These are phyloP conservation scores for Lachnellula suecica DNA, from an alignment of 2,329 filamentous ascomycete species.

Conservation along the genomic window DNA sequence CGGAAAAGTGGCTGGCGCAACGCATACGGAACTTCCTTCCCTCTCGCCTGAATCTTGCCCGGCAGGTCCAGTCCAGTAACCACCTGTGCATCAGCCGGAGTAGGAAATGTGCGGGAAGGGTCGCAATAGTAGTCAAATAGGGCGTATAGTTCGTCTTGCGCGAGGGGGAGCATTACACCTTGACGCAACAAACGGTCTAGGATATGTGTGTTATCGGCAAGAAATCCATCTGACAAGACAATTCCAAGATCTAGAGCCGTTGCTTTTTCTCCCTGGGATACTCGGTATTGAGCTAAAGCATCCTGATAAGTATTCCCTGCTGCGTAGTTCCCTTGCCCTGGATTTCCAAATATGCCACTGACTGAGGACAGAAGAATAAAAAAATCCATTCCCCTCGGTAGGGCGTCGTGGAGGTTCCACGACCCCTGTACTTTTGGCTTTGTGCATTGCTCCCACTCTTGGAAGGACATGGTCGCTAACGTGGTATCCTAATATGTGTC, in stretches of 20 bases:
- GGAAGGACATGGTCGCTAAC: conserved; percentile 6
- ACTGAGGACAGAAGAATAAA: conserved; percentile 4
- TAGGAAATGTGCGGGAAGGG: not conserved
- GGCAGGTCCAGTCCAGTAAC: not conserved
- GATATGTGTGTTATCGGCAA: not conserved
- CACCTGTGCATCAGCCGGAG: not conserved
- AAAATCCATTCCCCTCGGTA: conserved; percentile 1
- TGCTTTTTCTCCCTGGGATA: not conserved
- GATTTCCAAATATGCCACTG: conserved; percentile 4
- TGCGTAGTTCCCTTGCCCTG: conserved; percentile 17
- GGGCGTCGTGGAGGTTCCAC: not conserved
- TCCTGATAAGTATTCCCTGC: conserved; percentile 31
- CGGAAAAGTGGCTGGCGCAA: not conserved
- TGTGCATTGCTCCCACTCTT: not conserved
- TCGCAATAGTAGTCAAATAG: not conserved
- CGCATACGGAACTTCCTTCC: not conserved
- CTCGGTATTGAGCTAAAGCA: conserved; percentile 11
- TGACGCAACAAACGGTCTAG: conserved; percentile 36
- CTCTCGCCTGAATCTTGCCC: not conserved
- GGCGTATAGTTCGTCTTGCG: not conserved
- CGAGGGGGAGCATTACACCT: conserved; percentile 41
- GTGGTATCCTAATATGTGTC: conserved; percentile 26
- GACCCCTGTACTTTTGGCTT: not conserved
- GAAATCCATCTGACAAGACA: not conserved
- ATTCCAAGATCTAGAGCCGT: conserved; percentile 1